These are phyloP conservation scores for Nemania abortiva DNA, from an alignment of 2,329 filamentous ascomycete species.

Conservation along the genomic window DNA sequence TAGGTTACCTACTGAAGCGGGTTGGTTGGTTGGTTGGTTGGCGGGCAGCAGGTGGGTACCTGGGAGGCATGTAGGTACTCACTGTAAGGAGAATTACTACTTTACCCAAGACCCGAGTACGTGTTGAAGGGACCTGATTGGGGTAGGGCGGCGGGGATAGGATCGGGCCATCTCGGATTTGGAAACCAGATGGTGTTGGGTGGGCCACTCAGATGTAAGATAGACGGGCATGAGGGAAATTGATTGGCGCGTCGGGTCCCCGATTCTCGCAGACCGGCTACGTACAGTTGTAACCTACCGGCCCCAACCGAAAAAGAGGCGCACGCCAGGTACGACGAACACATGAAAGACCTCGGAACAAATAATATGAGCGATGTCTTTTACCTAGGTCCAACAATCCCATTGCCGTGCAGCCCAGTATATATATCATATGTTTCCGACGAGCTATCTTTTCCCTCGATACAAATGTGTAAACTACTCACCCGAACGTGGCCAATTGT, in stretches of 20 bases:
- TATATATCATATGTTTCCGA: not conserved
- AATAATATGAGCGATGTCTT: slow-evolving; percentile 8
- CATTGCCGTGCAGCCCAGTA: not conserved
- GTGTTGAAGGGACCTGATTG: slow-evolving; percentile 8
- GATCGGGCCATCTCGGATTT: slow-evolving; percentile 27
- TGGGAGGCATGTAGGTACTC: not conserved
- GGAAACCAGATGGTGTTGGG: slow-evolving; percentile 15
- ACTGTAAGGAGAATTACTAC: not conserved
- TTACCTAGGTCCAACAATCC: slow-evolving; percentile 14
- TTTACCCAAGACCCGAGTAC: not conserved
- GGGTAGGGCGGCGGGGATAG: slow-evolving; percentile 1
- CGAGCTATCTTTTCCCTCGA: not conserved
- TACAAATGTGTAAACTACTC: not conserved
- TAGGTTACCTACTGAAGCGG: not conserved
- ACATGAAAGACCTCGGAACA: slow-evolving; percentile 10
- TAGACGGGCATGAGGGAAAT: not conserved
- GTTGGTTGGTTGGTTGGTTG: not conserved
- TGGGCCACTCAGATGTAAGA: not conserved
- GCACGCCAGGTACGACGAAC: not conserved
- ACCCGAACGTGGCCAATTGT: not conserved
- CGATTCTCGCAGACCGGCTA: slow-evolving; percentile 31
- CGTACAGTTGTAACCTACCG: slow-evolving; percentile 3
- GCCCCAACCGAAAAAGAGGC: slow-evolving; percentile 22
- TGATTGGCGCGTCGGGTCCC: slow-evolving; percentile 35
- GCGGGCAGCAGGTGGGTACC: not conserved